Percentiles rank a stretch among this genome's conserved stretches.
Conservation (phyloP, 139 green algal species). For the Auxenochlorella protothecoides region DNA sequence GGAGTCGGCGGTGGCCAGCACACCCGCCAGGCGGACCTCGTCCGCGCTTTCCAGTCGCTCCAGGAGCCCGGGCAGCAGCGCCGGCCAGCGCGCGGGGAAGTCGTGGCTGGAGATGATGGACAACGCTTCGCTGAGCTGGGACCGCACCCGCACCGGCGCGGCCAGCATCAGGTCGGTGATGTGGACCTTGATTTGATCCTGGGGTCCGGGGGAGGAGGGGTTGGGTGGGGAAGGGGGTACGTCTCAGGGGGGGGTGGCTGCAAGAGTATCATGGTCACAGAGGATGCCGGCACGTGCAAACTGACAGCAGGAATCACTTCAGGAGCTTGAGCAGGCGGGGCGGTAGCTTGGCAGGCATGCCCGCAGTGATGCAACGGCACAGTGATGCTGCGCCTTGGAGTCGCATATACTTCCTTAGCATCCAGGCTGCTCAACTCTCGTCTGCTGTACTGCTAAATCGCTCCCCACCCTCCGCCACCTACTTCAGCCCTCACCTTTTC, state of each 20-base stretch:
- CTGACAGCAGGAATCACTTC: no score
- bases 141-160: conserved; percentile 52
- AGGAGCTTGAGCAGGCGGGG: no score
- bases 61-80: conserved; percentile 83
- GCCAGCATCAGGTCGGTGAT: conserved; percentile 86
- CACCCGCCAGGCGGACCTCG: conserved; percentile 57
- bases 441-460: no score
- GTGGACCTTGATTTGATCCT: conserved; percentile 78
- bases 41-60: conserved; percentile 38
- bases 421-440: no score
- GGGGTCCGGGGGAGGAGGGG: not conserved
- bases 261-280: not conserved
- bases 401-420: no score
- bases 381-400: no score
- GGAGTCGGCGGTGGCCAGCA: conserved; percentile 83
- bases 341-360: no score
- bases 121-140: conserved; percentile 87
- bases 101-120: conserved; percentile 82
- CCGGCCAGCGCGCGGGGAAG: conserved; percentile 81
- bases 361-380: no score
- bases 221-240: no score
- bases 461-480: no score
- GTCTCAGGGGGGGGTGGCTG: not conserved
- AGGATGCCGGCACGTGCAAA: not conserved
- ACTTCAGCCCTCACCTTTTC: conserved; percentile 4